These are phyloP conservation scores for Gossypium gossypioides DNA, from an alignment of 441 rosid species.

Conservation along the genomic window DNA sequence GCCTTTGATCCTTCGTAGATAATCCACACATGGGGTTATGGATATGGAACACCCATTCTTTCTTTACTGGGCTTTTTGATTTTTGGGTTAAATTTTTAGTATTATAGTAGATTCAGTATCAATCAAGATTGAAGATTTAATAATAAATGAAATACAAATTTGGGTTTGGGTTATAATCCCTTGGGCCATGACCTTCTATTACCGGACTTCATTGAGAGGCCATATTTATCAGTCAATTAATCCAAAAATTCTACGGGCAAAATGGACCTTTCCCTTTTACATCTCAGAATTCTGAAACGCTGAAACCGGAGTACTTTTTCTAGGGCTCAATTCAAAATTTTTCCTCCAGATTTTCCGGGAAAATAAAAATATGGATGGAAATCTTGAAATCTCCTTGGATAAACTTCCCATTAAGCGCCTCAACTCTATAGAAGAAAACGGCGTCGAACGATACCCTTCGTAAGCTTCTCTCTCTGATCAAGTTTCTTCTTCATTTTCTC, in stretches of 20 bases:
- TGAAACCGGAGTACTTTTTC: constrained; percentile 3
- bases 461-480: constrained; percentile 21
- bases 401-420: constrained; percentile 75
- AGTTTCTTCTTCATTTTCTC: not conserved
- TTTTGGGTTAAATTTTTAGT: no score
- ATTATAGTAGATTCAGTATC: no score
- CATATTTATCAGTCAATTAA: not conserved
- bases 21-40: no score
- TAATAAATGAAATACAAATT: no score
- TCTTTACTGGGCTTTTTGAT: no score
- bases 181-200: not conserved
- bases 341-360: constrained; percentile 4
- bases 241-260: not conserved
- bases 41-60: no score
- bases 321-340: not conserved
- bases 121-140: no score
- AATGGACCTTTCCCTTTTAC: not conserved
- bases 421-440: constrained; percentile 72
- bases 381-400: constrained; percentile 62
- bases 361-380: constrained; percentile 42
- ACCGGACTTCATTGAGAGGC: not conserved
- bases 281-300: not conserved
- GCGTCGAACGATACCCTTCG: constrained; percentile 70
- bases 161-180: not conserved
- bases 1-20: no score